Evolutionary conservation across 1,139 yeast genomes (phyloP).

Genomic region (Kluyveromyces marxianus): DNA sequence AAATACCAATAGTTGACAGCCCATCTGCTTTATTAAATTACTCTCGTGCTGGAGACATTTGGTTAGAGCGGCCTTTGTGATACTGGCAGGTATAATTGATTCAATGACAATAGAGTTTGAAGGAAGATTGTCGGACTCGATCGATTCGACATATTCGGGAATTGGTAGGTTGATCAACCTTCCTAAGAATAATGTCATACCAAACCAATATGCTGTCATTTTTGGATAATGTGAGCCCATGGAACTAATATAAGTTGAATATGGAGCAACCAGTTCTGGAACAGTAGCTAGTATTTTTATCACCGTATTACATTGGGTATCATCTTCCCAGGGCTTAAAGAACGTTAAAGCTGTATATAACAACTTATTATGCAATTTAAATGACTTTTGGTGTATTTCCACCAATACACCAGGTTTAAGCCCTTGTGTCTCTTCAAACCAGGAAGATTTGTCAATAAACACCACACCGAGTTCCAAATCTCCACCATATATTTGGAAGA

Average conservation of each 20-base stretch:
- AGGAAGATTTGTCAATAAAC: slow-evolving; percentile 53
- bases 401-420: slow-evolving; percentile 18
- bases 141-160: slow-evolving; percentile 33
- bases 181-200: slow-evolving; percentile 56
- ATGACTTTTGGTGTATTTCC: slow-evolving; percentile 40
- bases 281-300: slow-evolving; percentile 43
- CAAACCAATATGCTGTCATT: slow-evolving; percentile 74
- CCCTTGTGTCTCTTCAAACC: slow-evolving; percentile 34
- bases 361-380: slow-evolving; percentile 58
- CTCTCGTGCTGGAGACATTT: slow-evolving; percentile 51
- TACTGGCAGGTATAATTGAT: slow-evolving; percentile 55
- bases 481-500: slow-evolving; percentile 45
- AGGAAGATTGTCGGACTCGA: slow-evolving; percentile 28
- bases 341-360: slow-evolving; percentile 54
- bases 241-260: slow-evolving; percentile 48
- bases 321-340: slow-evolving; percentile 78
- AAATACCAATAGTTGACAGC: slow-evolving; percentile 51
- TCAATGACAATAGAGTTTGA: slow-evolving; percentile 37
- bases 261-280: slow-evolving; percentile 73
- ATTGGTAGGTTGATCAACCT: slow-evolving; percentile 50
- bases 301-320: slow-evolving; percentile 50
- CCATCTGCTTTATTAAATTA: slow-evolving; percentile 56
- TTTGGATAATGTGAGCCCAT: slow-evolving; percentile 65
- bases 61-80: slow-evolving; percentile 51
- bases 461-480: slow-evolving; percentile 53